Evolutionary conservation across 2,329 filamentous ascomycete genomes (phyloP).

Genomic region (Beauveria sp.): DNA sequence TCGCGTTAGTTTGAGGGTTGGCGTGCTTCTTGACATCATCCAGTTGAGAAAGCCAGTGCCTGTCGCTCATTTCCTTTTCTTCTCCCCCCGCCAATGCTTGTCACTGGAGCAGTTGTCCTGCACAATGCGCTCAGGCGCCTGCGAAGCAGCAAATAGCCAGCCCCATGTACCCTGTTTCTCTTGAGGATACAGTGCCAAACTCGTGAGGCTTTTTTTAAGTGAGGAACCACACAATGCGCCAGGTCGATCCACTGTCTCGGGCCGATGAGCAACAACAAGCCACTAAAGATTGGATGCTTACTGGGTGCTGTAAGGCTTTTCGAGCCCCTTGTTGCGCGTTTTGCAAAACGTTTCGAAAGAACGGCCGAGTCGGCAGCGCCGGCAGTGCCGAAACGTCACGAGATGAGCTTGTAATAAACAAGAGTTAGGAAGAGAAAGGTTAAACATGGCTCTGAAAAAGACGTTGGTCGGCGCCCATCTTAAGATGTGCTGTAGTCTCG

Average conservation of each 20-base stretch:
- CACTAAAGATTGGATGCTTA: constrained; percentile 5
- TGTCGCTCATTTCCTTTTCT: not conserved
- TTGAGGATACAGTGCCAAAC: not conserved
- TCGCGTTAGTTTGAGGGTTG: not conserved
- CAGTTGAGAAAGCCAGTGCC: not conserved
- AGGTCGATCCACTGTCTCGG: constrained; percentile 8
- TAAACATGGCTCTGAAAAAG: not conserved
- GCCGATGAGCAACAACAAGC: constrained; percentile 2
- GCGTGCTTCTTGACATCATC: not conserved
- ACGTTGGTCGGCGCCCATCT: too few species aligned
- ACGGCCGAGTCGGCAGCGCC: not conserved
- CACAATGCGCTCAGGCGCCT: not conserved
- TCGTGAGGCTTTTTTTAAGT: constrained; percentile 1
- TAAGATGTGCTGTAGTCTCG: too few species aligned
- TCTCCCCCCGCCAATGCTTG: not conserved
- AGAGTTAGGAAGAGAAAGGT: not conserved
- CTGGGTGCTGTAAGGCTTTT: not conserved
- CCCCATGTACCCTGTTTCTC: not conserved
- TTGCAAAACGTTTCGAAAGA: not conserved
- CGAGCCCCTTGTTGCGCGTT: not conserved
- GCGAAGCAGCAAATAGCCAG: not conserved
- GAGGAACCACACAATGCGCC: constrained; percentile 8
- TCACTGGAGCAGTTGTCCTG: not conserved
- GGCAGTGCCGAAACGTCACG: too few species aligned
- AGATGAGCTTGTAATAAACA: too few species aligned